Base-by-base conservation (phyloP, 148 eudicot species). In the Rhododendron vialii region DNA sequence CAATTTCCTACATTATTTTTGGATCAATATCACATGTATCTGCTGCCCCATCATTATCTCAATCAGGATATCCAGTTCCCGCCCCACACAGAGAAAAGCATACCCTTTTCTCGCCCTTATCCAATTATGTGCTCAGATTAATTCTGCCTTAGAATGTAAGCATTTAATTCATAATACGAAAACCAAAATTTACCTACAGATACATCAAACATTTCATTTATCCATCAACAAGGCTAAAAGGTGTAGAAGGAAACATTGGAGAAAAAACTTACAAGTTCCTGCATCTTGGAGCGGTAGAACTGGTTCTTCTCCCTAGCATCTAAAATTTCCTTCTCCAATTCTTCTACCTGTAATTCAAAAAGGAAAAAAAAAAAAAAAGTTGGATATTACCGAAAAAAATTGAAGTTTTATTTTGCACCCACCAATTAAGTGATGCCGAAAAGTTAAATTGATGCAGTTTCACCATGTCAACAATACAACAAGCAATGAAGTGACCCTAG, bases 211-310 rank as follows among this genome's bases (percentile, higher is more conserved):
- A 8, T 50, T 81, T 48, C 82, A 76, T 84, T 57, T 59, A 82
- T 82, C 50, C 38, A 13, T 67, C 35, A 28, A 67, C 78, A 83
- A 67, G 77, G 51, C 63, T 61, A 55, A 47, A 17, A 57, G 9
- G 17, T 35, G 7, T 82, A 5, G 14, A 30, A 36, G 38, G 26
- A 7, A 53, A 38, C 79, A 67, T 26, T 2, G 8, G 78, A 80
- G 85, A 76, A 33, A 78, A 81, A 75, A 92, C 98, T 91, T 87
- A 95, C 99, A 86, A 98, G 91, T 91, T 98, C 99, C 86, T 98
- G 99, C 98, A 98, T 95, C 92, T 95, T 98, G 85, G 93, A 88
- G 78, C 95, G 95, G 89, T 88, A 98, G 91, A 93, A 95, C 84
- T 95, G 96, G 86, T 88, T 94, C 88, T 95, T 94, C 84, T 98